Evolutionary conservation across 2,329 filamentous ascomycete genomes (phyloP).

Genomic region (Tolypocladium paradoxum): DNA sequence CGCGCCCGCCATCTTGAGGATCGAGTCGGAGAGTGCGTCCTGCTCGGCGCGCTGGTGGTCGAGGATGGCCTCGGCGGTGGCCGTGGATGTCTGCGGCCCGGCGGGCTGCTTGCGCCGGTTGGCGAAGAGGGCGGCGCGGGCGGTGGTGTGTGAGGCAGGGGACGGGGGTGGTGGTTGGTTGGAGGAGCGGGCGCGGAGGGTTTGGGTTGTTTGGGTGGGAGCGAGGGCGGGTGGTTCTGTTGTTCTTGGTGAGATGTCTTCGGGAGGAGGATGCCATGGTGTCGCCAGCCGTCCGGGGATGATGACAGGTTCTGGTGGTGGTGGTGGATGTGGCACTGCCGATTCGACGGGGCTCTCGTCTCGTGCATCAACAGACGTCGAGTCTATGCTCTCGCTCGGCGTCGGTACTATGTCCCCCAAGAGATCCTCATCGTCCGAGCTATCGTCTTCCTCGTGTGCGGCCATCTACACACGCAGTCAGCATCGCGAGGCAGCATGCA

Average conservation of each 20-base stretch:
- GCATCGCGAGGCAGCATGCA: conserved; percentile 5
- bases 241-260: conserved; percentile 5
- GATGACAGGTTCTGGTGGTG: background rate
- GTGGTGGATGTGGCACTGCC: conserved; percentile 5
- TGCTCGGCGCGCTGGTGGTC: conserved; percentile 72
- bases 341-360: conserved; percentile 10
- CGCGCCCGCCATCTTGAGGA: conserved; percentile 68
- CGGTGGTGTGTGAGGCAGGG: conserved; percentile 20
- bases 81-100: conserved; percentile 28
- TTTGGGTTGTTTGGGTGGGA: conserved; percentile 22
- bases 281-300: background rate
- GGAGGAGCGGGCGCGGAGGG: conserved; percentile 22
- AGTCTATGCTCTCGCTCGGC: conserved; percentile 41
- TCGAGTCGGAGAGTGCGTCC: conserved; percentile 67
- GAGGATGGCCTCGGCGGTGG: conserved; percentile 60
- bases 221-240: conserved; percentile 1
- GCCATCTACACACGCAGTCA: conserved; percentile 16
- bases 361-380: conserved; percentile 17
- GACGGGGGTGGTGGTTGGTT: conserved; percentile 8
- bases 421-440: conserved; percentile 46
- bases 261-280: conserved; percentile 4
- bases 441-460: conserved; percentile 23
- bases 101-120: conserved; percentile 22
- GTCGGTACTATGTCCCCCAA: conserved; percentile 43
- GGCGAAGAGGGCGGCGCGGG: conserved; percentile 34